These are phyloP conservation scores for Nakazawaea siamensis DNA, from an alignment of 805 yeast species.

Conservation along the genomic window DNA sequence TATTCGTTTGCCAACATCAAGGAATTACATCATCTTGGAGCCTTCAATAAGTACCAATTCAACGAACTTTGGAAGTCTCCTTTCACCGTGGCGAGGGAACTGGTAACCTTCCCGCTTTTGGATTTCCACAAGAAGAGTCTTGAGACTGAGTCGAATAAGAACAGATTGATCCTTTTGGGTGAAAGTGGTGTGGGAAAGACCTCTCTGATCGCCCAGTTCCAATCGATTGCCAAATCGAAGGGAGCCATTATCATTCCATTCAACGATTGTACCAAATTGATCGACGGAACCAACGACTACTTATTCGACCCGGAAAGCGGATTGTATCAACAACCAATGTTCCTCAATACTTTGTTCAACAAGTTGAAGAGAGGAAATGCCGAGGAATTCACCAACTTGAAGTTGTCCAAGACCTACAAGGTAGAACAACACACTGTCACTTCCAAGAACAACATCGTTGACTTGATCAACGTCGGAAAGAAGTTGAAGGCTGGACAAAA, in stretches of 20 bases:
- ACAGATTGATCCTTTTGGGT: slow-evolving; percentile 55
- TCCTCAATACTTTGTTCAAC: slow-evolving; percentile 48
- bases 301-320: slow-evolving; percentile 39
- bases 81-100: slow-evolving; percentile 45
- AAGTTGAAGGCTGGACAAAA: slow-evolving; percentile 14
- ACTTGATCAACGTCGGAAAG: slow-evolving; percentile 26
- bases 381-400: slow-evolving; percentile 25
- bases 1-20: slow-evolving; percentile 34
- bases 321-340: slow-evolving; percentile 74
- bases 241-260: slow-evolving; percentile 51
- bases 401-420: slow-evolving; percentile 24
- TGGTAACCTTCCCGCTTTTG: slow-evolving; percentile 32
- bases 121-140: slow-evolving; percentile 29
- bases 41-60: slow-evolving; percentile 61
- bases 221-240: slow-evolving; percentile 40
- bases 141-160: slow-evolving; percentile 25
- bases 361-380: slow-evolving; percentile 41
- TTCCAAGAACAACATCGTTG: slow-evolving; percentile 28
- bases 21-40: slow-evolving; percentile 44
- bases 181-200: slow-evolving; percentile 77
- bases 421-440: slow-evolving; percentile 21
- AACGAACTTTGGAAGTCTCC: slow-evolving; percentile 60
- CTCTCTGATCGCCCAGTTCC: slow-evolving; percentile 60
- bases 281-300: slow-evolving; percentile 72
- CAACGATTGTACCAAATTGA: slow-evolving; percentile 49